Percentiles rank a stretch among this genome's conserved stretches.
phyloP scores from a whole-genome alignment of 2,329 filamentous ascomycete species.

The Sclerotinia minor region DNA sequence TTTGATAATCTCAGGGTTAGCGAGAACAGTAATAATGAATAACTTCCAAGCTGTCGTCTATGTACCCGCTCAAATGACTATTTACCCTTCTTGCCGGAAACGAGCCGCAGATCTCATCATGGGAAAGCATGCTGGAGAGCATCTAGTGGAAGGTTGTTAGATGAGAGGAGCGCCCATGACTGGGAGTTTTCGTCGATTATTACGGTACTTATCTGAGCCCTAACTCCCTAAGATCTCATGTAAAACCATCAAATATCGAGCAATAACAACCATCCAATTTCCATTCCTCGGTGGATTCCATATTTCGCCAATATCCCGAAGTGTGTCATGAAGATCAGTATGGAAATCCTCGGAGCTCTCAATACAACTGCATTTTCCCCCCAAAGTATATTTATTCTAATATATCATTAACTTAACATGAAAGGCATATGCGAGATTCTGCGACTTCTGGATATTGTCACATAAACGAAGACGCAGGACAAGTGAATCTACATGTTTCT shows the following conservation, averaged over 20 bases:
- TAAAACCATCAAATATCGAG: background rate
- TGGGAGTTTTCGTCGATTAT: slow-evolving; percentile 19
- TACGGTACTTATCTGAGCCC: slow-evolving; percentile 33
- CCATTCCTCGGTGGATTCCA: slow-evolving; percentile 15
- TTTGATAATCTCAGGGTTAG: slow-evolving; percentile 39
- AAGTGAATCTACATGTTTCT: slow-evolving; percentile 27
- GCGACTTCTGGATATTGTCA: slow-evolving; percentile 14
- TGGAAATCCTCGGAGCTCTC: slow-evolving; percentile 20
- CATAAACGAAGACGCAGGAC: slow-evolving; percentile 24
- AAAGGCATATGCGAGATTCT: slow-evolving; percentile 20
- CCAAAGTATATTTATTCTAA: slow-evolving; percentile 39
- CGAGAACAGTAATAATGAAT: slow-evolving; percentile 42
- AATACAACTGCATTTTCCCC: slow-evolving; percentile 27
- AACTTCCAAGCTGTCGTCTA: slow-evolving; percentile 44
- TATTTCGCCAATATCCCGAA: slow-evolving; percentile 18
- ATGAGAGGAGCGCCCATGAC: slow-evolving; percentile 27
- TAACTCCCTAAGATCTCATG: slow-evolving; percentile 40
- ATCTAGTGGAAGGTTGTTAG: slow-evolving; percentile 38
- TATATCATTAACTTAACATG: slow-evolving; percentile 30
- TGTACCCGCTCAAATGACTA: slow-evolving; percentile 43
- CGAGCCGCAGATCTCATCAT: slow-evolving; percentile 38
- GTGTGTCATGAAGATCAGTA: slow-evolving; percentile 17
- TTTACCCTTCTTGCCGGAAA: slow-evolving; percentile 41
- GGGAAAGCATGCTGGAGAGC: slow-evolving; percentile 39
- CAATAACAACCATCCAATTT: slow-evolving; percentile 10